Evolutionary conservation across 2,329 filamentous ascomycete genomes (phyloP), one percentile per base, ranked within the genome.

Genomic region (Drechslerella coelobrocha): DNA sequence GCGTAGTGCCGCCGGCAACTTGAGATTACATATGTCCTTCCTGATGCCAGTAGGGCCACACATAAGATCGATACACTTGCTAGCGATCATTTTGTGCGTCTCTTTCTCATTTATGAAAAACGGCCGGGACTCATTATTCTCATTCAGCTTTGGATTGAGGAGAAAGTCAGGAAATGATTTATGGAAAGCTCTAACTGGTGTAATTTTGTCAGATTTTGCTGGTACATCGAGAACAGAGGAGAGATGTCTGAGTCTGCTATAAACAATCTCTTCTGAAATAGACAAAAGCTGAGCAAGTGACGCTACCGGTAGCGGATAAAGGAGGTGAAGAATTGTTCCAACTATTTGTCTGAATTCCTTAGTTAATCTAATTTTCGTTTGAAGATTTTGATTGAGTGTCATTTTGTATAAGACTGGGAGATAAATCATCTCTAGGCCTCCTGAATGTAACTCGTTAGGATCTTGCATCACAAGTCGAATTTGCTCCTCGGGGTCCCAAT

Each of bases 21-120:
- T 10, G 19, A 76, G 47, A 27, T 63, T 29, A 74, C 76, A 79
- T 8, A 79, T 78, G 54, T 78, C 59, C 53, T 74, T 68, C 23
- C 65, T 75, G 12, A 78, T 73, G n/a, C 56, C 62, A 7, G 24
- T 4, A 27, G 34, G 21, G 1, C 37, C 12, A 50, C 76, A 78
- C 75, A 81, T 77, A 0, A 81, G 69, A 34, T 78, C 48, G n/a
- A 82, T 57, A 19, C 62, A 68, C 17, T 27, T 53, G 6, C n/a
- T 54, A 19, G 55, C 47, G 12, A 68, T 51, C 12, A 17, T 37
- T 8, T 12, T 27, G 21, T 68, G 53, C 14, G 48, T 12, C 9
- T 60, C 47, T 27, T 52, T 54, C 7, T 57, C 52, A 31, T 65
- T 48, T 17, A 71, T 37, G 59, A 59, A 71, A 24, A 71, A 71